Evolutionary conservation across 163 green algal species (phyloP).

Genomic region (Chlorella variabilis): DNA sequence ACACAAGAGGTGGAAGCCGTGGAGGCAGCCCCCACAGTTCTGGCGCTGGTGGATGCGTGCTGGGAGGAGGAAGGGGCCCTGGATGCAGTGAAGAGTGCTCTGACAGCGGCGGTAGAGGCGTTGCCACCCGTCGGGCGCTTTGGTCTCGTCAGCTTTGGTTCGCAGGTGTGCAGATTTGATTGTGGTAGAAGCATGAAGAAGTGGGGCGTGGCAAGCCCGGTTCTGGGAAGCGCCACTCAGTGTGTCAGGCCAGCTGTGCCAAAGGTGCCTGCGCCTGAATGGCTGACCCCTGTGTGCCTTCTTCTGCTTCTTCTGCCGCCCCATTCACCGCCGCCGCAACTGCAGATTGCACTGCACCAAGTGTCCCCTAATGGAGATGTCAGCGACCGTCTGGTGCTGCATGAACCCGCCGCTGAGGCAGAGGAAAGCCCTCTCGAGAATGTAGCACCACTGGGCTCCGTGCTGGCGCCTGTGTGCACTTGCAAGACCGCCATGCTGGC

Average conservation of each 20-base stretch:
- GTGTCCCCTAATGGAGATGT: not conserved
- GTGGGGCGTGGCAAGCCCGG: too few species aligned
- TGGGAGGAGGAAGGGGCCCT: slow-evolving; percentile 67
- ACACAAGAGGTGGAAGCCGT: not conserved
- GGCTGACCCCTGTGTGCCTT: not conserved
- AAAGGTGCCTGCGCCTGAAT: too few species aligned
- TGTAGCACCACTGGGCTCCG: slow-evolving; percentile 67
- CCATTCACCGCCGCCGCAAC: not conserved
- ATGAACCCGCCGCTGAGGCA: not conserved
- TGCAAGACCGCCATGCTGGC: slow-evolving; percentile 69
- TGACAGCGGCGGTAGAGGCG: slow-evolving; percentile 84
- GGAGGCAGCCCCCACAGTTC: slow-evolving; percentile 47
- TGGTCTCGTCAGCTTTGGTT: slow-evolving; percentile 78
- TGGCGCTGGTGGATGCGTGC: slow-evolving; percentile 74
- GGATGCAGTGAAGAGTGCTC: slow-evolving; percentile 75
- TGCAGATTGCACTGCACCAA: not conserved
- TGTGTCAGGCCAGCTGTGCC: too few species aligned
- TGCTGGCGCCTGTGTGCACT: slow-evolving; percentile 68
- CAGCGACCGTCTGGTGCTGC: not conserved
- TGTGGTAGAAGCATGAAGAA: too few species aligned
- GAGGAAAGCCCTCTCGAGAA: slow-evolving; percentile 60
- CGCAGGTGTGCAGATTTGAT: slow-evolving; percentile 53
- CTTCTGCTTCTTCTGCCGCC: not conserved
- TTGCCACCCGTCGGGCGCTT: slow-evolving; percentile 74
- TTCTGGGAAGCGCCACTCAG: too few species aligned